A percentile compares a stretch with the other conserved stretches of the same genome.
Evolutionary conservation across 208 protist species (phyloP).

Genomic region (Leishmania arabica): DNA sequence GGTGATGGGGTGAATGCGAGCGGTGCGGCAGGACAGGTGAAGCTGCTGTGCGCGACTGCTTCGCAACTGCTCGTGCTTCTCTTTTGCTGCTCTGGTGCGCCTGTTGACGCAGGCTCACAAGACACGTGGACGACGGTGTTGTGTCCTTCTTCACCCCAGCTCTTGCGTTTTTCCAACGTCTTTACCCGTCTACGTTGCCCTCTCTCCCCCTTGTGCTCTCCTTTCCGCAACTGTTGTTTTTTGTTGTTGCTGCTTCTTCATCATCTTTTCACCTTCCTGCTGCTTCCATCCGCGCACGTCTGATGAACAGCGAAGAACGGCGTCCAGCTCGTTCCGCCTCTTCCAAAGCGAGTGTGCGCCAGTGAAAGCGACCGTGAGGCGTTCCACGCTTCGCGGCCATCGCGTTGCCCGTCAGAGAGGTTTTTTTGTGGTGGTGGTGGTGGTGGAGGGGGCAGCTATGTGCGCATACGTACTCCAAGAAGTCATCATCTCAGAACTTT

Average conservation of each 20-base stretch:
- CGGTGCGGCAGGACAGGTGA: neutral
- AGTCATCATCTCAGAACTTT: neutral
- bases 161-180: neutral
- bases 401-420: neutral
- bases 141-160: neutral
- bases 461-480: neutral
- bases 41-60: neutral
- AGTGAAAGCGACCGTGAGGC: neutral
- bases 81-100: neutral
- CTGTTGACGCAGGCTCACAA: too few species aligned
- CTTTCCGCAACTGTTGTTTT: neutral
- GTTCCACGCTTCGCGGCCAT: neutral
- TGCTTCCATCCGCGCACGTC: neutral
- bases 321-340: neutral
- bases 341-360: neutral
- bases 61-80: neutral
- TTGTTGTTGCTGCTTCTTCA: neutral
- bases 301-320: neutral
- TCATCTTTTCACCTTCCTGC: neutral
- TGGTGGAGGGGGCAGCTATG: neutral
- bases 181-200: neutral
- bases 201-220: neutral
- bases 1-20: neutral
- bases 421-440: too few species aligned
- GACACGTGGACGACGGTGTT: neutral